A percentile compares a stretch with the other conserved stretches of the same genome.
Evolutionary conservation across 768 basidiomycete genomes (phyloP).

Genomic region (Clitopilus passeckerianus): DNA sequence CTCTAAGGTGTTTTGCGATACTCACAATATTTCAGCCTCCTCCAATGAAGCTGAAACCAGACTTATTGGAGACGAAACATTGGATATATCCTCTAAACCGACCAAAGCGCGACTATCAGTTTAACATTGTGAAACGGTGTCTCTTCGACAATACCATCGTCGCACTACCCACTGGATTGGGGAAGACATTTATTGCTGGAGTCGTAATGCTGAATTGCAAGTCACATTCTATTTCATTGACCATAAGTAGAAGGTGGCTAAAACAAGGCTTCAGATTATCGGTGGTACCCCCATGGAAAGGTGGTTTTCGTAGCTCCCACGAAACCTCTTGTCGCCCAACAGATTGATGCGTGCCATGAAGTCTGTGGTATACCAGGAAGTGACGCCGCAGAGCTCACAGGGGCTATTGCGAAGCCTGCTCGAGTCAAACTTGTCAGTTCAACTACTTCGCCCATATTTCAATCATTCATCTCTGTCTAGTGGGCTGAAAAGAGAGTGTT

Average conservation of each 20-base stretch:
- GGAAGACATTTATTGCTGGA: slow-evolving; percentile 97
- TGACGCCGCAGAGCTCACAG: slow-evolving; percentile 86
- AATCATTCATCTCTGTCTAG: slow-evolving; percentile 27
- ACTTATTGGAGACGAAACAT: slow-evolving; percentile 73
- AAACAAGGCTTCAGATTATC: slow-evolving; percentile 52
- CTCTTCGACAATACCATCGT: slow-evolving; percentile 93
- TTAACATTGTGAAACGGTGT: slow-evolving; percentile 81
- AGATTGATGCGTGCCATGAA: slow-evolving; percentile 89
- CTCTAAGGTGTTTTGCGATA: neutral
- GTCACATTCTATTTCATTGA: slow-evolving; percentile 4
- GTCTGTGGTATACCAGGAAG: slow-evolving; percentile 89
- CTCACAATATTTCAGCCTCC: slow-evolving; percentile 40
- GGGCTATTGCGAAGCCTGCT: slow-evolving; percentile 49
- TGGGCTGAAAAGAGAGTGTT: slow-evolving; percentile 84
- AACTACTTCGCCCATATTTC: neutral
- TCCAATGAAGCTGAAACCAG: slow-evolving; percentile 73
- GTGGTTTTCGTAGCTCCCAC: slow-evolving; percentile 95
- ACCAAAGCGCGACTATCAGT: slow-evolving; percentile 90
- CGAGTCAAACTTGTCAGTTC: slow-evolving; percentile 57
- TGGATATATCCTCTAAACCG: slow-evolving; percentile 93
- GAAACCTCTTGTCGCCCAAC: slow-evolving; percentile 93
- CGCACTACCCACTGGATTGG: slow-evolving; percentile 91
- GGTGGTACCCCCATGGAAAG: slow-evolving; percentile 90
- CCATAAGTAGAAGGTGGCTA: neutral
- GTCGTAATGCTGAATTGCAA: slow-evolving; percentile 94